Percentiles rank a stretch among this genome's conserved stretches.
phyloP scores from a whole-genome alignment of 257 asterid genomes.

The Coffea eugenioides region DNA sequence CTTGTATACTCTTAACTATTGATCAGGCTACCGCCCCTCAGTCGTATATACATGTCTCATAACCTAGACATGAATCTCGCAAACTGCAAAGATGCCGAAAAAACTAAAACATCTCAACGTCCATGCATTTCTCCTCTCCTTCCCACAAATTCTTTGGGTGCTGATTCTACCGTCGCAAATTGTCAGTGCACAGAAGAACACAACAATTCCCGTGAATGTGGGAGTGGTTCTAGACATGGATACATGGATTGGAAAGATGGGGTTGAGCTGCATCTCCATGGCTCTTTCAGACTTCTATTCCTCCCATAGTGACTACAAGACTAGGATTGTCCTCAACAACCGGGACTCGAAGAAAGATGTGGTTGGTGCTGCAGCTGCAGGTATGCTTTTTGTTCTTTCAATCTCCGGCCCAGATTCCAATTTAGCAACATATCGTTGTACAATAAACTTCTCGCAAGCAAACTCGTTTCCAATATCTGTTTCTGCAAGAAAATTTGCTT shows the following conservation, averaged over 20 bases:
- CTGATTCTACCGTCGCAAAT: conserved; percentile 6
- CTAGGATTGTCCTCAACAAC: conserved; percentile 32
- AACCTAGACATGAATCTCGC: not conserved
- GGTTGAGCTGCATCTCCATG: conserved; percentile 41
- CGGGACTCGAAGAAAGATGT: conserved; percentile 40
- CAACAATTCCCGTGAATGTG: conserved; percentile 27
- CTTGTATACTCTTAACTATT: too few relatives aligned
- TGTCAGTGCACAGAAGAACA: conserved; percentile 20
- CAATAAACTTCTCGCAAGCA: too few relatives aligned
- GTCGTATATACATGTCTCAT: not conserved
- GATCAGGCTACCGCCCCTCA: not conserved
- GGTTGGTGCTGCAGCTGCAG: conserved; percentile 52
- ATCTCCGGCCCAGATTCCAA: too few relatives aligned
- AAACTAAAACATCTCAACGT: not conserved
- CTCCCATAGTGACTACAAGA: conserved; percentile 24
- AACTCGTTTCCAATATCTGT: too few relatives aligned
- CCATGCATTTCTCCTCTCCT: not conserved
- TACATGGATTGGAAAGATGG: conserved; percentile 31
- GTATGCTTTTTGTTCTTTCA: conserved; percentile 17
- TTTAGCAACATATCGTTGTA: too few relatives aligned
- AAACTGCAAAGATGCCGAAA: not conserved
- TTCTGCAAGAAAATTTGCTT: too few relatives aligned
- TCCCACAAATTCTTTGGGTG: not conserved
- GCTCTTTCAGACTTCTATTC: conserved; percentile 49
- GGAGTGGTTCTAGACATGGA: conserved; percentile 55